Evolutionary conservation across 371 early-diverging fungal species (phyloP), one percentile per base, ranked within the genome.

Genomic region (Saksenaea oblongispora): DNA sequence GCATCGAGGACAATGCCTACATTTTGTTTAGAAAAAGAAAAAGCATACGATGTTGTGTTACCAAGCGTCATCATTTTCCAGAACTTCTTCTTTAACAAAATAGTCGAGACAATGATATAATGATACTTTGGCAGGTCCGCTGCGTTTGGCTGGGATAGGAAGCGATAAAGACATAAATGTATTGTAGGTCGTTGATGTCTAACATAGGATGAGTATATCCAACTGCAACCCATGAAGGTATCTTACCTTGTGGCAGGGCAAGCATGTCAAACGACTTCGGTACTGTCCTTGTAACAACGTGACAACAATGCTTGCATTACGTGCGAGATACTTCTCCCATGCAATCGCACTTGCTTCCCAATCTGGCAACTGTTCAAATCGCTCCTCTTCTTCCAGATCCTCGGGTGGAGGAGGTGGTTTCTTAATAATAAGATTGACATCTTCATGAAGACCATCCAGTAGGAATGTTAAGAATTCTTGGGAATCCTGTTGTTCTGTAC

Each of bases 1-100:
- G 75, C 98, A 98, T n/a, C 74, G 60, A 4, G 98, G 91, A 68
- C 99, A 98, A 47, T 80, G 72, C 90, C 74, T 73, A 22, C 11
- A 34, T 34, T 8, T 34, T 62, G 31, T 13, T 11, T 1, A 44
- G 18, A 34, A 39, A 54, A 37, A n/a, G 1, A 62, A 10, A 27
- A 18, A 56, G 5, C 26, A 37, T 55, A 26, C 15, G 1, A 9
- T 17, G 18, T 0, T 35, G 26, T 22, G 57, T 39, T 65, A 73
- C 82, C 98, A 98, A 51, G 89, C 90, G 75, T 98, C 90, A 53
- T 93, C 93, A 18, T 93, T 91, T 5, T 95, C 94, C 58, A 98
- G 75, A 0, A 87, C 70, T 71, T 98, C 98, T 47, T 85, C 86
- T 58, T 92, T 87, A 5, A 92, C 84, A 74, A 94, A 98, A 53